Percentiles rank a stretch among this genome's conserved stretches.
phyloP scores from a whole-genome alignment of 768 basidiomycete genomes.

The Leccinum subgranulosum region DNA sequence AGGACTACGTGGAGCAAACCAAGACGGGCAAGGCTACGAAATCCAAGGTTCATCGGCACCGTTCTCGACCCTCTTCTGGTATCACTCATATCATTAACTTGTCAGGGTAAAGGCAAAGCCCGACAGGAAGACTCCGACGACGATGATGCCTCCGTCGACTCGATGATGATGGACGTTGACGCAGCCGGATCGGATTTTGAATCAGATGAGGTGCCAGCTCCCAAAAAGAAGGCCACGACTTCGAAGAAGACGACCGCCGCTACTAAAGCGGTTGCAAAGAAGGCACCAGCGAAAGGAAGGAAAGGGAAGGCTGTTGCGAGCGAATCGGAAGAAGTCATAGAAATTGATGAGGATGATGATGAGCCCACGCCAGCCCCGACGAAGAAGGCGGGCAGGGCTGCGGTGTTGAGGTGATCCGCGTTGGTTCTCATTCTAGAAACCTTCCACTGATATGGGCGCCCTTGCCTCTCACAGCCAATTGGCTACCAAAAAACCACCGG shows the following conservation, averaged over 20 bases:
- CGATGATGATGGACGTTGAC: constrained; percentile 78
- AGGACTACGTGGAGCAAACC: constrained; percentile 52
- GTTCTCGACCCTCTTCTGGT: background rate
- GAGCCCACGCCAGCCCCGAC: constrained; percentile 40
- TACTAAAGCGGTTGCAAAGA: constrained; percentile 40
- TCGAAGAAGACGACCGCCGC: constrained; percentile 25
- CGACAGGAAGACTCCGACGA: constrained; percentile 51
- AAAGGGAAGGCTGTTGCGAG: constrained; percentile 54
- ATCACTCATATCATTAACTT: background rate
- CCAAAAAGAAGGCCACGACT: constrained; percentile 41
- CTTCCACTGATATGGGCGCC: constrained; percentile 10
- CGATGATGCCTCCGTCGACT: constrained; percentile 50
- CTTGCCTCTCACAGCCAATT: constrained; percentile 27
- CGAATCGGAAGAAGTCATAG: constrained; percentile 51
- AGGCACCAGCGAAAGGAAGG: constrained; percentile 46
- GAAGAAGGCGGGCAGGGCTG: constrained; percentile 62
- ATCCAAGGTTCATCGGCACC: constrained; percentile 38
- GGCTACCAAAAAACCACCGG: constrained; percentile 50
- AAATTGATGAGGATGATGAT: constrained; percentile 54
- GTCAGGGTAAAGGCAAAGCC: constrained; percentile 52
- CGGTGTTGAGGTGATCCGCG: constrained; percentile 56
- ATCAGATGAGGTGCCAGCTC: constrained; percentile 43
- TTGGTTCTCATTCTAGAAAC: constrained; percentile 25
- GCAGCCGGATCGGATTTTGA: constrained; percentile 49
- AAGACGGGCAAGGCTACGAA: constrained; percentile 38